Evolutionary conservation across 2,329 filamentous ascomycete species (phyloP).

Genomic region (Xylariaceae sp.): DNA sequence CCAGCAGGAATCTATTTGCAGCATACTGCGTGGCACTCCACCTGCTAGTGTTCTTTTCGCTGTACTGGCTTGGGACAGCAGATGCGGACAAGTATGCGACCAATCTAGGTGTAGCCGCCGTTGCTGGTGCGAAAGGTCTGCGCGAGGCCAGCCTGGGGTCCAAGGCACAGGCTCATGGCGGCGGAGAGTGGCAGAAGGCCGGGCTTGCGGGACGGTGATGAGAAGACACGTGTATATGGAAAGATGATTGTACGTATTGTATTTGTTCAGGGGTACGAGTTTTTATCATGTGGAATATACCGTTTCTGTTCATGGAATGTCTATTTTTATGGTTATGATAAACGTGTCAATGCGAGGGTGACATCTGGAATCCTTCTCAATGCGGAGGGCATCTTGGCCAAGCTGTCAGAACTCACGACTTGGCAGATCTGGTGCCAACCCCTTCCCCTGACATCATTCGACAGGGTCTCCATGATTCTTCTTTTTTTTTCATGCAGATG

Average conservation of each 20-base stretch:
- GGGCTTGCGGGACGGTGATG: conserved; percentile 45
- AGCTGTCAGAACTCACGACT: no score
- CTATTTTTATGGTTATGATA: no score
- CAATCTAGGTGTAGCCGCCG: conserved; percentile 44
- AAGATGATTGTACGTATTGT: conserved; percentile 5
- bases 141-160: conserved; percentile 30
- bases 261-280: conserved; percentile 6
- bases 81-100: conserved; percentile 59
- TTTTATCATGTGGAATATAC: conserved; percentile 3
- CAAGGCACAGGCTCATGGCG: conserved; percentile 32
- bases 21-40: conserved; percentile 87
- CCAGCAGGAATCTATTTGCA: conserved; percentile 89
- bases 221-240: conserved; percentile 5
- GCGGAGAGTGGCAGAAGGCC: conserved; percentile 60
- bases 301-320: not conserved
- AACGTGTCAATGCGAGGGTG: no score
- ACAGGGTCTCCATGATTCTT: no score
- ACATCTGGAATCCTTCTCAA: no score
- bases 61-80: conserved; percentile 75
- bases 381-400: no score
- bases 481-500: no score
- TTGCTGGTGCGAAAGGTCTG: conserved; percentile 37
- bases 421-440: no score
- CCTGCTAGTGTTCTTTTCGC: conserved; percentile 75
- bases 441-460: no score